Conservation (phyloP, 2,329 filamentous ascomycete species). For the Aspergillus sp. region DNA sequence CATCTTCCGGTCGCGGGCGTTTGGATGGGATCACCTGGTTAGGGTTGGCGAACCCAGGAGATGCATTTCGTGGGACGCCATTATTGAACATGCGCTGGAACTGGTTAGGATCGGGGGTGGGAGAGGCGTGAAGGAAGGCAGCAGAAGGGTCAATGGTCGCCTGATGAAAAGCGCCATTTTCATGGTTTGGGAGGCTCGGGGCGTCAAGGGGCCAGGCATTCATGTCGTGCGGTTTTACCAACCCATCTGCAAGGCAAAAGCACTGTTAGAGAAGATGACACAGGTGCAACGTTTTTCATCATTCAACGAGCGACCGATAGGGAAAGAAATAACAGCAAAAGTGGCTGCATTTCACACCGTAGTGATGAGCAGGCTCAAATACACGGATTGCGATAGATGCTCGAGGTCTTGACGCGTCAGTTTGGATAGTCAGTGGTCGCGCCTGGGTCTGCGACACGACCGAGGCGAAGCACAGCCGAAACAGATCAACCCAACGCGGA, state of each 20-base stretch:
- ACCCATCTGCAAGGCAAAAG: conserved; percentile 44
- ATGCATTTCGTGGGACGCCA: conserved; percentile 78
- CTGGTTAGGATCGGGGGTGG: conserved; percentile 50
- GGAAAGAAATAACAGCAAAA: conserved; percentile 2
- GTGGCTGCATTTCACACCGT: conserved; percentile 7
- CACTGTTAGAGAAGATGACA: conserved; percentile 25
- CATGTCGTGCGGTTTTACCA: conserved; percentile 49
- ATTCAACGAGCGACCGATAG: conserved; percentile 28
- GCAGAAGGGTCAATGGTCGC: conserved; percentile 48
- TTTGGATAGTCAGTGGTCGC: conserved; percentile 20
- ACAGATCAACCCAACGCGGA: conserved; percentile 19
- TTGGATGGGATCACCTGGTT: conserved; percentile 89
- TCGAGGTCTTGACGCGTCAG: conserved; percentile 27
- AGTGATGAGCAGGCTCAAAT: not conserved
- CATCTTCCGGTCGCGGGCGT: conserved; percentile 81
- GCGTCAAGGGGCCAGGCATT: conserved; percentile 53
- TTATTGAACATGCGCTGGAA: conserved; percentile 77
- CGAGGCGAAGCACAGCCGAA: conserved; percentile 18
- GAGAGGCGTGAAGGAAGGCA: conserved; percentile 48
- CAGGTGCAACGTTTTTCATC: conserved; percentile 14
- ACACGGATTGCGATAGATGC: conserved; percentile 7
- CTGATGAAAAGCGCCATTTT: conserved; percentile 50
- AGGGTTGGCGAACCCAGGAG: conserved; percentile 73
- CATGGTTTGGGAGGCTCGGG: conserved; percentile 48
- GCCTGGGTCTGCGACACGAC: conserved; percentile 26